phyloP scores from a whole-genome alignment of 1,284 basidiomycete species.

The Austroboletus niveus region DNA sequence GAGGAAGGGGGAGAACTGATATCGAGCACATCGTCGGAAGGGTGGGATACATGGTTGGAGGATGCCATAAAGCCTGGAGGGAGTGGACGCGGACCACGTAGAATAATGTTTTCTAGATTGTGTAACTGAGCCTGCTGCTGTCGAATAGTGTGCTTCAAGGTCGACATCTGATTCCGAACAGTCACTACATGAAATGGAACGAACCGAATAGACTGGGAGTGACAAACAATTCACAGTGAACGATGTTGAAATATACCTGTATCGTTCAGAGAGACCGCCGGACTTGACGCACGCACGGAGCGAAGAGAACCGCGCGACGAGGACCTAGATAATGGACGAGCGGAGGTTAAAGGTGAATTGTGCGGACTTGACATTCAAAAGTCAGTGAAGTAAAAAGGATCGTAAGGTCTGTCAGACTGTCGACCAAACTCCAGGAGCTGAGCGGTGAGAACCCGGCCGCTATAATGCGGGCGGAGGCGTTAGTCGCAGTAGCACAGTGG shows the following conservation, averaged over 20 bases:
- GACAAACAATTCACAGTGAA: slow-evolving; percentile 25
- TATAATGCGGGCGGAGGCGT: slow-evolving; percentile 6
- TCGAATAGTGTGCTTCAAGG: slow-evolving; percentile 71
- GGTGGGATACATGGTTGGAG: slow-evolving; percentile 31
- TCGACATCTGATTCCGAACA: slow-evolving; percentile 70
- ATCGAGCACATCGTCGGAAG: slow-evolving; percentile 36
- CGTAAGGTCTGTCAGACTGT: slow-evolving; percentile 22
- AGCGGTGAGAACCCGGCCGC: slow-evolving; percentile 2
- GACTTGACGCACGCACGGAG: slow-evolving; percentile 50
- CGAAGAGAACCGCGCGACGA: slow-evolving; percentile 58
- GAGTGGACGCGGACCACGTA: slow-evolving; percentile 60
- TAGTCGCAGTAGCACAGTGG: slow-evolving; percentile 4
- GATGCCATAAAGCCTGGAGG: slow-evolving; percentile 41
- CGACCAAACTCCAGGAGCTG: slow-evolving; percentile 16
- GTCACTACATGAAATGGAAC: slow-evolving; percentile 47
- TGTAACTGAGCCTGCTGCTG: slow-evolving; percentile 75
- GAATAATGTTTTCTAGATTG: slow-evolving; percentile 60
- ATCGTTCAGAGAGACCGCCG: slow-evolving; percentile 52
- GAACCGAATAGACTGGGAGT: slow-evolving; percentile 27
- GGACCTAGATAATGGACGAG: slow-evolving; percentile 48
- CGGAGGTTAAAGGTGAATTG: slow-evolving; percentile 28
- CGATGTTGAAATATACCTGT: slow-evolving; percentile 44
- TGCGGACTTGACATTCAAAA: slow-evolving; percentile 36
- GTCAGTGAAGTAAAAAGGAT: slow-evolving; percentile 21
- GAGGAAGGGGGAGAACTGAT: slow-evolving; percentile 39